Conservation (phyloP, 495 filamentous ascomycete genomes). For the Talaromyces nanjingensis region DNA sequence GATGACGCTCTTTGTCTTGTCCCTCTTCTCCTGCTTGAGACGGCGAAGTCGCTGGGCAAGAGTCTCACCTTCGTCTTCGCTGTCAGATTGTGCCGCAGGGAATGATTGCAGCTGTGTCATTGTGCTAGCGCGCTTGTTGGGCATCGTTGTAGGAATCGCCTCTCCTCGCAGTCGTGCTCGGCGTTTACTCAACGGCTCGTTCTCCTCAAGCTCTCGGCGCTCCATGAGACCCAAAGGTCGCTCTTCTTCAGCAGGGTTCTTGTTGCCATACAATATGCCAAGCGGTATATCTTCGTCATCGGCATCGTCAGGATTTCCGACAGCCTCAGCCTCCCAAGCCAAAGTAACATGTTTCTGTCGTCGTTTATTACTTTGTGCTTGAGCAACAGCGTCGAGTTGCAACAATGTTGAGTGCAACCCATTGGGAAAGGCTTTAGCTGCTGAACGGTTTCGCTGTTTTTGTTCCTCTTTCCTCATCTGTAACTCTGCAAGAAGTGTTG, state of each 20-base stretch:
- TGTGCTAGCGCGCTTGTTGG: conserved; percentile 29
- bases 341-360: conserved; percentile 69
- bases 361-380: conserved; percentile 72
- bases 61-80: conserved; percentile 69
- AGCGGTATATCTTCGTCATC: conserved; percentile 78
- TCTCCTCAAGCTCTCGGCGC: conserved; percentile 77
- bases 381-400: conserved; percentile 83
- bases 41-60: conserved; percentile 68
- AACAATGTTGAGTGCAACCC: conserved; percentile 86
- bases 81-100: conserved; percentile 18
- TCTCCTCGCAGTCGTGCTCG: conserved; percentile 69
- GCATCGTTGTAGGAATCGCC: conserved; percentile 19
- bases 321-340: conserved; percentile 76
- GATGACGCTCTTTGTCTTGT: conserved; percentile 47
- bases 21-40: conserved; percentile 48
- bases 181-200: conserved; percentile 76
- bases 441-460: conserved; percentile 65
- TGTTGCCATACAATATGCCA: conserved; percentile 66
- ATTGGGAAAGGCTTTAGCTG: conserved; percentile 56
- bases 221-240: conserved; percentile 82
- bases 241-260: conserved; percentile 47
- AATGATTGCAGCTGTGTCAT: conserved; percentile 19
- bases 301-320: conserved; percentile 28
- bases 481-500: conserved; percentile 86
- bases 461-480: conserved; percentile 82